Base-by-base conservation (phyloP, 1,139 yeast species). In the Pneumocystis murina region DNA sequence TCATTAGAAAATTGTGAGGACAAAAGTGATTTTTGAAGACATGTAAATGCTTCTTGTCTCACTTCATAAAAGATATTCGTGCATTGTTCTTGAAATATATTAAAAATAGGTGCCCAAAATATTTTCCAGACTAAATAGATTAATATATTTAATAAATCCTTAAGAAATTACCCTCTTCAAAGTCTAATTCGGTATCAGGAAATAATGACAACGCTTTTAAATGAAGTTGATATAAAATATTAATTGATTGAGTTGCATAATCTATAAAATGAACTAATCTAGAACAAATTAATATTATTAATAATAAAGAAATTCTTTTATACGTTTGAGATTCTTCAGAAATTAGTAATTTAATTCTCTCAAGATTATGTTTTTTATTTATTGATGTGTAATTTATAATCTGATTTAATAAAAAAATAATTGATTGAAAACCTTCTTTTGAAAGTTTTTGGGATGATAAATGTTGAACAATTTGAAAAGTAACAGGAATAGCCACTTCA, bases 21-120 rank as follows among this genome's bases (percentile, higher is more conserved):
- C 69, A 67, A 80, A 68, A 43, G 81, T 71, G 64, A 75, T 71
- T 69, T 83, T 83, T 70, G 90, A 75, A 20, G 80, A 71, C 64
- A 79, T 75, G 65, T 68, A 61, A 75, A 69, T 0, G 96, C 92
- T 72, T 78, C 82, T 0, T 80, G 75, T 60, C 96, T 78, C 14
- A 90, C 78, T 71, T 86, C 90, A 48, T 88, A 79, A 72, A 95
- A 87, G 10, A 95, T 95, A 70, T 89, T 90, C 72, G 87, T 81
- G 72, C 96, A 87, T 73, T 90, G 96, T 69, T 86, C 91, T 0
- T 94, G 89, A 65, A 90, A 78, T 0, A 94, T 92, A 71, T 87
- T 65, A 16, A 68, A 63, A 30, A 68, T 63, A 28, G 68, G 66
- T 40, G 63, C 62, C 68, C 68, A 69, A 55, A 64, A 69, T 33